These are phyloP conservation scores for Podaxis sp. DNA, from an alignment of 768 basidiomycete genomes.

Conservation along the genomic window DNA sequence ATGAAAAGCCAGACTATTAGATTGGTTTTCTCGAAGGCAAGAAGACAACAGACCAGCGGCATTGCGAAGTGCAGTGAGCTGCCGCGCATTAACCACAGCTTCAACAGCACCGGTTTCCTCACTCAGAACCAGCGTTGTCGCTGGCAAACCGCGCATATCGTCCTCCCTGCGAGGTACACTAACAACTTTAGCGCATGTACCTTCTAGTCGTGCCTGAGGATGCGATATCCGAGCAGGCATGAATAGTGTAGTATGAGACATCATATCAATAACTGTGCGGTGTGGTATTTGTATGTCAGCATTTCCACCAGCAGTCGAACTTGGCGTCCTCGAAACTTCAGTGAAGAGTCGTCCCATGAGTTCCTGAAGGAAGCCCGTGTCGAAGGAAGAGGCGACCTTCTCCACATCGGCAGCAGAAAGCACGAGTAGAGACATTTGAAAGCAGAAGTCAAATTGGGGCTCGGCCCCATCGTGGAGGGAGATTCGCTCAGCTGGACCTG, in stretches of 20 bases:
- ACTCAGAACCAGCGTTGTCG: conserved; percentile 71
- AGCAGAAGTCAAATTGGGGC: neutral
- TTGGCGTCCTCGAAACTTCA: conserved; percentile 27
- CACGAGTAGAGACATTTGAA: conserved; percentile 48
- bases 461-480: conserved; percentile 16
- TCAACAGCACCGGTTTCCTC: conserved; percentile 64
- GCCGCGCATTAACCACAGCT: conserved; percentile 74
- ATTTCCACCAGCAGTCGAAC: conserved; percentile 8
- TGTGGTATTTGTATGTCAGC: conserved; percentile 44
- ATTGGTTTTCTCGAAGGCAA: neutral
- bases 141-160: conserved; percentile 61
- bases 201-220: conserved; percentile 19
- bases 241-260: conserved; percentile 61
- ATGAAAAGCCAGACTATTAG: neutral
- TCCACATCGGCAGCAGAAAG: conserved; percentile 61
- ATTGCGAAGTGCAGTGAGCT: conserved; percentile 76
- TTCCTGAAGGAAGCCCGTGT: conserved; percentile 39
- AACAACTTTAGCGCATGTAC: conserved; percentile 78
- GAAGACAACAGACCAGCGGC: conserved; percentile 58
- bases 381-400: conserved; percentile 38
- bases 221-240: conserved; percentile 67
- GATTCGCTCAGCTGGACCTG: no score
- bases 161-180: conserved; percentile 51
- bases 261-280: conserved; percentile 49
- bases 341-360: conserved; percentile 59